A percentile compares a stretch with the other conserved stretches of the same genome.
Evolutionary conservation across 2,329 filamentous ascomycete species (phyloP).

Genomic region (Akanthomyces uredinophilus): DNA sequence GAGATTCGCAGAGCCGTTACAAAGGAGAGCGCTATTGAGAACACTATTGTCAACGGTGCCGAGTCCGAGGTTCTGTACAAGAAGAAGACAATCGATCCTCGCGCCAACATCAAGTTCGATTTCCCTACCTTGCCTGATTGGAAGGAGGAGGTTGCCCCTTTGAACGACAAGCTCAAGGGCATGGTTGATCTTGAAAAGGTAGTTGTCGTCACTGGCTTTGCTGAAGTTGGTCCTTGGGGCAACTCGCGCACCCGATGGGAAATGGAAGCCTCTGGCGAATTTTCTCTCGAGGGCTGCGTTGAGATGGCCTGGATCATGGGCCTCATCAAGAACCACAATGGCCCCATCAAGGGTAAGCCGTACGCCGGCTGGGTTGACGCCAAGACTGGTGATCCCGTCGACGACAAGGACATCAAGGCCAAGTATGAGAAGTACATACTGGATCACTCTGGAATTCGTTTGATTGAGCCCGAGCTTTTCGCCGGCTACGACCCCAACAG

Average conservation of each 20-base stretch:
- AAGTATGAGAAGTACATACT: slow-evolving; percentile 98
- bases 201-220: slow-evolving; percentile 93
- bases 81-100: slow-evolving; percentile 86
- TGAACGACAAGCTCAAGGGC: slow-evolving; percentile 83
- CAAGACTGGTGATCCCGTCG: slow-evolving; percentile 91
- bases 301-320: slow-evolving; percentile 99
- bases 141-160: slow-evolving; percentile 83
- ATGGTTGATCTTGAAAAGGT: slow-evolving; percentile 99
- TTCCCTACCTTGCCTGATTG: slow-evolving; percentile 89
- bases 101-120: slow-evolving; percentile 96
- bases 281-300: slow-evolving; percentile 94
- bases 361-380: slow-evolving; percentile 96
- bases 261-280: slow-evolving; percentile 96
- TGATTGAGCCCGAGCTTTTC: slow-evolving; percentile 97
- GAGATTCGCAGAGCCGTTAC: slow-evolving; percentile 90
- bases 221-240: slow-evolving; percentile 95
- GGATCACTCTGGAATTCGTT: slow-evolving; percentile 92
- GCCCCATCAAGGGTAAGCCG: slow-evolving; percentile 87
- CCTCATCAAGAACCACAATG: slow-evolving; percentile 97
- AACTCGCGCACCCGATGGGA: slow-evolving; percentile 98
- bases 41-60: slow-evolving; percentile 94
- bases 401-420: slow-evolving; percentile 94
- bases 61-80: slow-evolving; percentile 89
- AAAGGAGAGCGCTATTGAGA: slow-evolving; percentile 93
- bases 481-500: slow-evolving; percentile 95